Evolutionary conservation across 805 yeast genomes (phyloP).

Genomic region (Candida ulmi): DNA sequence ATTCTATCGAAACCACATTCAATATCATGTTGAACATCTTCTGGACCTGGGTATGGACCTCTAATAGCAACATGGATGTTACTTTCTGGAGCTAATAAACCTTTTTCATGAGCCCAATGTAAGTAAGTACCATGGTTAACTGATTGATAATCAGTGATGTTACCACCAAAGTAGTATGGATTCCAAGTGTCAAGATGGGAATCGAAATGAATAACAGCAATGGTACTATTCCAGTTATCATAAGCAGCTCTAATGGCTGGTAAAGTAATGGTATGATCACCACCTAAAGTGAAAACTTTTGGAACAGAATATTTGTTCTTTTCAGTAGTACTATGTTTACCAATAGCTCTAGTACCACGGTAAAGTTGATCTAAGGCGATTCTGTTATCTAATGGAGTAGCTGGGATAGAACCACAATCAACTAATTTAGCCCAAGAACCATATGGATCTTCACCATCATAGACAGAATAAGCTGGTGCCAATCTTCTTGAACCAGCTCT

Average conservation of each 20-base stretch:
- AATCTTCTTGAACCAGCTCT: slow-evolving; percentile 42
- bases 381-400: slow-evolving; percentile 59
- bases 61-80: slow-evolving; percentile 60
- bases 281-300: slow-evolving; percentile 44
- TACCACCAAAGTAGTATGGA: slow-evolving; percentile 60
- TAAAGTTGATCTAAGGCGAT: slow-evolving; percentile 56
- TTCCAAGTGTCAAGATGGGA: slow-evolving; percentile 53
- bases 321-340: slow-evolving; percentile 28
- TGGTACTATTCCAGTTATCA: slow-evolving; percentile 35
- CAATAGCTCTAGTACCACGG: slow-evolving; percentile 42
- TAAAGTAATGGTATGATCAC: slow-evolving; percentile 49
- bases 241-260: slow-evolving; percentile 43
- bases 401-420: slow-evolving; percentile 60
- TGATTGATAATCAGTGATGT: slow-evolving; percentile 49
- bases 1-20: slow-evolving; percentile 45
- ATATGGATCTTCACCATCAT: slow-evolving; percentile 55
- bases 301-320: slow-evolving; percentile 26
- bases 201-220: slow-evolving; percentile 54
- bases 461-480: slow-evolving; percentile 36
- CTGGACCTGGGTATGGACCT: slow-evolving; percentile 47
- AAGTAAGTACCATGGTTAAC: slow-evolving; percentile 66
- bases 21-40: slow-evolving; percentile 36
- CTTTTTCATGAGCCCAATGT: slow-evolving; percentile 66
- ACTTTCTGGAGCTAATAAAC: slow-evolving; percentile 43
- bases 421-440: slow-evolving; percentile 42